A percentile compares a stretch with the other conserved stretches of the same genome.
These are phyloP conservation scores for Ophiostoma ulmi DNA, from an alignment of 2,329 filamentous ascomycete species.

Conservation along the genomic window DNA sequence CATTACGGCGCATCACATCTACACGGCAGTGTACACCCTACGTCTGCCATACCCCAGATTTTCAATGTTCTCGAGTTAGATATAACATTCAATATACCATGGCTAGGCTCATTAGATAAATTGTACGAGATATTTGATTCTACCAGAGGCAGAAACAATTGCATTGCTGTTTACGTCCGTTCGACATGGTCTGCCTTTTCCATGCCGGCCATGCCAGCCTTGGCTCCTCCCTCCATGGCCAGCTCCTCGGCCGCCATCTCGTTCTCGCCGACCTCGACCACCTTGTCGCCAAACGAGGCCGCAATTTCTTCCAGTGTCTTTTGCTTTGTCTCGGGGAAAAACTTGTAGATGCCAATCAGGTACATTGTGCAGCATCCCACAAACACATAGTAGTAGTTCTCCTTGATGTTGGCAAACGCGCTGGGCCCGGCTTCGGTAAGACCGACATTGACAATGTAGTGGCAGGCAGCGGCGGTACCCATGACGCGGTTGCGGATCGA, in stretches of 20 bases:
- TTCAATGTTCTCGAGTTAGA: no score
- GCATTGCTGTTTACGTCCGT: background rate
- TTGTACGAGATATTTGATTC: background rate
- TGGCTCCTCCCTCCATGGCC: background rate
- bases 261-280: conserved; percentile 32
- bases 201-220: background rate
- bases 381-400: conserved; percentile 59
- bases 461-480: conserved; percentile 48
- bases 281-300: conserved; percentile 44
- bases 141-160: background rate
- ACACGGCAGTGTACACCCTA: background rate
- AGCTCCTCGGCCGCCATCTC: conserved; percentile 10
- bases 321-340: conserved; percentile 49
- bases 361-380: conserved; percentile 50
- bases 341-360: conserved; percentile 48
- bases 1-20: conserved; percentile 1
- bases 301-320: conserved; percentile 47
- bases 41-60: background rate
- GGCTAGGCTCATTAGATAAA: background rate
- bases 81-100: no score
- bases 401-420: conserved; percentile 52
- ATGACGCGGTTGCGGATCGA: conserved; percentile 51
- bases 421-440: conserved; percentile 51
- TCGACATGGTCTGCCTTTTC: background rate
- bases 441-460: conserved; percentile 53